These are phyloP conservation scores for Geotrichum ghanense DNA, from an alignment of 805 yeast genomes.

Conservation along the genomic window DNA sequence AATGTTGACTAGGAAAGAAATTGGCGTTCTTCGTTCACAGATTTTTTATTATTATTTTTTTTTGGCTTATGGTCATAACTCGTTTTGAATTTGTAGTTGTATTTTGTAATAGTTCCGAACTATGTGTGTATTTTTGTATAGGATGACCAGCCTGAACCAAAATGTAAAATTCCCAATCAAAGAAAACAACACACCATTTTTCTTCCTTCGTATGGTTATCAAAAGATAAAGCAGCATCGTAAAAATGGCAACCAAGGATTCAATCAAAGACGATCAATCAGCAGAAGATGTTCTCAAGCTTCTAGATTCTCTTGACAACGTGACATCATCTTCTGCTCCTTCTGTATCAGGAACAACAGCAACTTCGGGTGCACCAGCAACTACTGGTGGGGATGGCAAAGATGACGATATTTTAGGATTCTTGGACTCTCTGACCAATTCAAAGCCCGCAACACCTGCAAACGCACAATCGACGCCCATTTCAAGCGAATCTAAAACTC, in stretches of 20 bases:
- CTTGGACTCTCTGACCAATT: conserved; percentile 28
- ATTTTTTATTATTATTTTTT: neutral
- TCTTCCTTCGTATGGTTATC: neutral
- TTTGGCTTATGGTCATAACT: too few relatives aligned
- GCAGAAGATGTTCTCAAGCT: conserved; percentile 30
- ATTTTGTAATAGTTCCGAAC: too few relatives aligned
- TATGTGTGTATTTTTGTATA: conserved; percentile 2
- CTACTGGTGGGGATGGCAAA: conserved; percentile 15
- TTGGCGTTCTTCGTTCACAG: conserved; percentile 3
- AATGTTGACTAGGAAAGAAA: too few relatives aligned
- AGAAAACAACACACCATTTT: neutral
- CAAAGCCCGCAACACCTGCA: conserved; percentile 15
- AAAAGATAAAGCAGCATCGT: neutral
- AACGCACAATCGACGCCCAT: neutral
- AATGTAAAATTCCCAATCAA: neutral
- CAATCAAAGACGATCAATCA: conserved; percentile 9
- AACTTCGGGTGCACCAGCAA: conserved; percentile 7
- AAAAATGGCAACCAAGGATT: neutral
- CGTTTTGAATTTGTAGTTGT: too few relatives aligned
- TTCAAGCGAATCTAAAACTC: conserved; percentile 5
- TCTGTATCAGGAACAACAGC: too few relatives aligned
- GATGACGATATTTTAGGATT: conserved; percentile 33
- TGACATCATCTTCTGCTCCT: conserved; percentile 12
- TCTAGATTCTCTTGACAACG: conserved; percentile 27
- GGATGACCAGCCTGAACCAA: conserved; percentile 1